Evolutionary conservation across 1,284 basidiomycete genomes (phyloP).

Genomic region (Phlebopus sp.): DNA sequence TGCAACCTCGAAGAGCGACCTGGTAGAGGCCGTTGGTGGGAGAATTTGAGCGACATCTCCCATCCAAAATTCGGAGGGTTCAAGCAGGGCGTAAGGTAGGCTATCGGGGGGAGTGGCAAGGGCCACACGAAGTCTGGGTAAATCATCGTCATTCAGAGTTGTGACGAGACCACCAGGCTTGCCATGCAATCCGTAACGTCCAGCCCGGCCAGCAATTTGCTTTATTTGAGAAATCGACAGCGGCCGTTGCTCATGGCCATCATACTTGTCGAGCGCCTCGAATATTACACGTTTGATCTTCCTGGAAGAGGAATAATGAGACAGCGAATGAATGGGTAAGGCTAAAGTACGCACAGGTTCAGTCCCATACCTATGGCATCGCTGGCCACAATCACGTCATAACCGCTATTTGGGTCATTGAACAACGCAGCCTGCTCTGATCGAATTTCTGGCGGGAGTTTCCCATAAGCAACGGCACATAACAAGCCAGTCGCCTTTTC

Average conservation of each 20-base stretch:
- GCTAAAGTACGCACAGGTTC: constrained; percentile 57
- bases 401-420: constrained; percentile 62
- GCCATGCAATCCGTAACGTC: constrained; percentile 79
- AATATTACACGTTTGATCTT: constrained; percentile 94
- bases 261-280: constrained; percentile 71
- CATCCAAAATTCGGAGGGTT: constrained; percentile 26
- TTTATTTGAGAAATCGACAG: constrained; percentile 85
- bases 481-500: constrained; percentile 62
- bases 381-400: constrained; percentile 75
- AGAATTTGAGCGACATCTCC: constrained; percentile 34
- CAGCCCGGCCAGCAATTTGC: constrained; percentile 95
- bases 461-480: constrained; percentile 75
- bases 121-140: constrained; percentile 56
- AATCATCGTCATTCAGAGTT: constrained; percentile 65
- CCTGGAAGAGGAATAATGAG: constrained; percentile 38
- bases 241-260: constrained; percentile 51
- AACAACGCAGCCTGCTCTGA: constrained; percentile 76
- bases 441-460: constrained; percentile 71
- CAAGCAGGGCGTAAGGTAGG: constrained; percentile 35
- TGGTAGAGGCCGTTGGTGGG: constrained; percentile 36
- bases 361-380: constrained; percentile 87
- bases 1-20: constrained; percentile 45
- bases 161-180: constrained; percentile 67
- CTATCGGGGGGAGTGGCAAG: constrained; percentile 38
- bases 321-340: background rate